These are phyloP conservation scores for Acrocalymma vagum DNA, from an alignment of 2,329 filamentous ascomycete genomes.

Conservation along the genomic window DNA sequence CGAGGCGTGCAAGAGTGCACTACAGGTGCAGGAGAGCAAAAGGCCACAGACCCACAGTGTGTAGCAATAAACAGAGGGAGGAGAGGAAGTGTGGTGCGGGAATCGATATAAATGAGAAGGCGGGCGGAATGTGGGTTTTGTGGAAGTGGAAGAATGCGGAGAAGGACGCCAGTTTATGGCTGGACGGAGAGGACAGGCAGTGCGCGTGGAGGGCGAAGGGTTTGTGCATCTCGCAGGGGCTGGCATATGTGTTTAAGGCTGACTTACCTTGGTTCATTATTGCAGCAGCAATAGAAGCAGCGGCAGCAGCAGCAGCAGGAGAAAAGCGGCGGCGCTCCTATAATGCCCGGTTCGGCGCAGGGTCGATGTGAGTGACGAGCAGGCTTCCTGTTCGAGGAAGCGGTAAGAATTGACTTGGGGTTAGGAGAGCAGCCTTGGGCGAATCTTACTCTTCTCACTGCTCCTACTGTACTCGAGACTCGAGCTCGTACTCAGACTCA, in stretches of 20 bases:
- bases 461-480: too few species aligned
- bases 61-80: slow-evolving; percentile 36
- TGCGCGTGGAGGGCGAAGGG: slow-evolving; percentile 33
- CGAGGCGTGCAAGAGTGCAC: slow-evolving; percentile 43
- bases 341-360: slow-evolving; percentile 25
- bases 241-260: slow-evolving; percentile 34
- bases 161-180: slow-evolving; percentile 43
- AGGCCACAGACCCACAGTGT: slow-evolving; percentile 36
- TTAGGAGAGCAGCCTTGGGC: too few species aligned
- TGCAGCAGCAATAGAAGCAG: slow-evolving; percentile 30
- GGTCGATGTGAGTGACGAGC: slow-evolving; percentile 25
- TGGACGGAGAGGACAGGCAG: slow-evolving; percentile 33
- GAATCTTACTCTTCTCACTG: slow-evolving; percentile 35
- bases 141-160: slow-evolving; percentile 48
- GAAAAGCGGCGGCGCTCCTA: too few species aligned
- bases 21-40: slow-evolving; percentile 39
- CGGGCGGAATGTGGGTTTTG: slow-evolving; percentile 40
- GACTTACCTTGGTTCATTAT: slow-evolving; percentile 51
- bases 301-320: too few species aligned
- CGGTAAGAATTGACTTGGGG: too few species aligned
- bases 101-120: slow-evolving; percentile 38
- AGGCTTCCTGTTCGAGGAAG: slow-evolving; percentile 10
- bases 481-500: too few species aligned
- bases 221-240: slow-evolving; percentile 33
- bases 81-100: slow-evolving; percentile 29